phyloP scores from a whole-genome alignment of 2,329 filamentous ascomycete species.

The Colletotrichum scovillei region DNA sequence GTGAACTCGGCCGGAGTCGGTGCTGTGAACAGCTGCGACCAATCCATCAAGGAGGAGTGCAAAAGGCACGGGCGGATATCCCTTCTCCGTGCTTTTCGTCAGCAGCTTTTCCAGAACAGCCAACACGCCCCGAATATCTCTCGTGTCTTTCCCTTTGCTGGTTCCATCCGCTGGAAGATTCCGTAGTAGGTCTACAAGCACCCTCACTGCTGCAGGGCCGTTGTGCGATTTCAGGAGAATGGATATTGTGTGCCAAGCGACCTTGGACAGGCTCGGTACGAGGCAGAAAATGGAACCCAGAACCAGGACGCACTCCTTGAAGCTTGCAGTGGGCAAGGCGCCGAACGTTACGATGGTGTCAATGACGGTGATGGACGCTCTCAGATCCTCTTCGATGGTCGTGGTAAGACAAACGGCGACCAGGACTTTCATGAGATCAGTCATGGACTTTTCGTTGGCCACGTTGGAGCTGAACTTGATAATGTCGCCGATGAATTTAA shows the following conservation, averaged over 20 bases:
- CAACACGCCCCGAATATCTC: conserved; percentile 72
- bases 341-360: conserved; percentile 79
- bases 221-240: conserved; percentile 81
- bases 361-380: conserved; percentile 74
- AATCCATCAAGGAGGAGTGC: conserved; percentile 69
- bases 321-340: conserved; percentile 71
- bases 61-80: conserved; percentile 70
- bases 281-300: conserved; percentile 79
- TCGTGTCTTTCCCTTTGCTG: conserved; percentile 61
- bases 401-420: conserved; percentile 77
- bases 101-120: conserved; percentile 72
- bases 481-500: conserved; percentile 73
- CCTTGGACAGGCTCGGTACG: conserved; percentile 68
- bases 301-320: conserved; percentile 75
- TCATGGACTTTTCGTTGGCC: conserved; percentile 71
- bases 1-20: conserved; percentile 57
- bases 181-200: conserved; percentile 71
- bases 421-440: conserved; percentile 69
- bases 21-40: conserved; percentile 59
- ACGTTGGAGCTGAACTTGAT: conserved; percentile 82
- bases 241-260: conserved; percentile 76
- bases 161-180: conserved; percentile 57
- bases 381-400: conserved; percentile 71
- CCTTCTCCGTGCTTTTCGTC: conserved; percentile 68
- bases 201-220: conserved; percentile 74